These are phyloP conservation scores for Westerdykella aurantiaca DNA, from an alignment of 2,329 filamentous ascomycete species.

Conservation along the genomic window DNA sequence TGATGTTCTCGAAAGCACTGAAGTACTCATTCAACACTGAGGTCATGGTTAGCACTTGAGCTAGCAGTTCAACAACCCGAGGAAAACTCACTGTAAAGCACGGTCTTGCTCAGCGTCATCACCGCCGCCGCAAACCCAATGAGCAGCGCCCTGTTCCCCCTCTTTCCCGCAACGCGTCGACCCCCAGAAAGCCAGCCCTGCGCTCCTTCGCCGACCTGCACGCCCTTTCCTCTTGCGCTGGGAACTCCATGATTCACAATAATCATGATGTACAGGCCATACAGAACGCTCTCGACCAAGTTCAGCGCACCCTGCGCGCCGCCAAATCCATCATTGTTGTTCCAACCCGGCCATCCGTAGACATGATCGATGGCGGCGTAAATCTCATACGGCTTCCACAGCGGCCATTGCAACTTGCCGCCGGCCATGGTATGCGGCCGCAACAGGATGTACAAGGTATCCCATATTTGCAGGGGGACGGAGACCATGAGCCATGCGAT, in stretches of 20 bases:
- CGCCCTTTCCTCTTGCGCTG: slow-evolving; percentile 34
- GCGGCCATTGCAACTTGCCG: slow-evolving; percentile 62
- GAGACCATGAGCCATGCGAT: slow-evolving; percentile 70
- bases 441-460: slow-evolving; percentile 70
- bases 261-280: slow-evolving; percentile 56
- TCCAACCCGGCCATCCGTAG: slow-evolving; percentile 70
- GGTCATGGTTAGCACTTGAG: neutral
- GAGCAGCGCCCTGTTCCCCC: slow-evolving; percentile 52
- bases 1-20: slow-evolving; percentile 55
- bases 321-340: slow-evolving; percentile 65
- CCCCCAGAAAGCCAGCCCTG: slow-evolving; percentile 45
- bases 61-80: neutral
- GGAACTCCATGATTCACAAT: slow-evolving; percentile 40
- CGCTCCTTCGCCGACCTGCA: slow-evolving; percentile 35
- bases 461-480: slow-evolving; percentile 75
- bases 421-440: slow-evolving; percentile 79
- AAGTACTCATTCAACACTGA: slow-evolving; percentile 57
- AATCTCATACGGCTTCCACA: slow-evolving; percentile 73
- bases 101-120: slow-evolving; percentile 63
- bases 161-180: slow-evolving; percentile 47
- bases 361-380: slow-evolving; percentile 76
- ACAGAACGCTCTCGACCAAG: slow-evolving; percentile 60
- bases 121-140: slow-evolving; percentile 54
- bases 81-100: slow-evolving; percentile 56
- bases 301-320: slow-evolving; percentile 68